These are phyloP conservation scores for Triticum dicoccoides DNA, from an alignment of 176 grass and related monocot genomes.

Conservation along the genomic window DNA sequence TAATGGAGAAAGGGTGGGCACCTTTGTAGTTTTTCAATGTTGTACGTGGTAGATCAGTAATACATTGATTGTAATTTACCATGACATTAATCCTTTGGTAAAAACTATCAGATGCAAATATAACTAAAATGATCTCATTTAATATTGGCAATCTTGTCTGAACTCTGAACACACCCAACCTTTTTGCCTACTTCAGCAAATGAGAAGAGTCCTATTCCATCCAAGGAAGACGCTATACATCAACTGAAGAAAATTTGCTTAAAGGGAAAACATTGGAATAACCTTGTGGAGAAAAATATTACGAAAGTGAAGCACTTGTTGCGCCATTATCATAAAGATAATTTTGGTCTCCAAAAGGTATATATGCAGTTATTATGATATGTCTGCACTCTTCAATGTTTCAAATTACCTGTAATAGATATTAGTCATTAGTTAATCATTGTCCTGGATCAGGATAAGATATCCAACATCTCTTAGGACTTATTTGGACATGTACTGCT, in stretches of 20 bases:
- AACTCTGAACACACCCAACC: background rate
- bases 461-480: background rate
- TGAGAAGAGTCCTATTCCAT: background rate
- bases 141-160: background rate
- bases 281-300: background rate
- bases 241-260: background rate
- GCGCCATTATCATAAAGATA: background rate
- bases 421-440: too few relatives aligned
- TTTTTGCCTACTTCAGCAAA: conserved; percentile 11
- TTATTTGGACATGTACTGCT: background rate
- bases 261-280: background rate
- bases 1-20: too few relatives aligned
- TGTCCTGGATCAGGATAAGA: background rate
- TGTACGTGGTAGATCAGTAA: background rate
- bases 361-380: background rate
- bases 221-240: conserved; percentile 1
- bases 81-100: background rate
- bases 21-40: too few relatives aligned
- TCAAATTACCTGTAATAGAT: too few relatives aligned
- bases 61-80: background rate
- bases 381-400: background rate
- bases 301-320: conserved; percentile 17
- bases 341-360: background rate
- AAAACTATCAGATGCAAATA: background rate
- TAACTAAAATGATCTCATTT: background rate